Evolutionary conservation across 257 asterid genomes (phyloP).

Genomic region (Gentiana macrophylla): DNA sequence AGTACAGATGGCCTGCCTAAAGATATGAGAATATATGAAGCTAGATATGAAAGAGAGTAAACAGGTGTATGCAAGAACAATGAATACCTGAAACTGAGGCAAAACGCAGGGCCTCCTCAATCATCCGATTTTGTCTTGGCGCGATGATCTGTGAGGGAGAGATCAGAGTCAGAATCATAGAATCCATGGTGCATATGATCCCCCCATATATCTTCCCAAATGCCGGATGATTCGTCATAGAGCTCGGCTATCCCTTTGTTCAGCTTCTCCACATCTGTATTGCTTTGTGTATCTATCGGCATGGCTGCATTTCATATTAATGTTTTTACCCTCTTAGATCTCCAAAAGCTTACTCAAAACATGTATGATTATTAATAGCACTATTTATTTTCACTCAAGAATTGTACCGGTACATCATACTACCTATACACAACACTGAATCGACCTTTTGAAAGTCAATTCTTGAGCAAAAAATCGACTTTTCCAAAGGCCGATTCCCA

Average conservation of each 20-base stretch:
- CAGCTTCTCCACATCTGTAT: constrained; percentile 19
- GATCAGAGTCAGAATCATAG: constrained; percentile 47
- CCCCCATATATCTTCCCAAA: constrained; percentile 97
- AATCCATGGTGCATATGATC: constrained; percentile 99
- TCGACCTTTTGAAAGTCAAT: too few species aligned
- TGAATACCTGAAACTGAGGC: constrained; percentile 54
- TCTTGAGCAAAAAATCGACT: too few species aligned
- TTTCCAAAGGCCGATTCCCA: too few species aligned
- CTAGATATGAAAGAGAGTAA: background rate
- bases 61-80: background rate
- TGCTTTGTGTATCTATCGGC: constrained; percentile 2
- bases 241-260: constrained; percentile 88
- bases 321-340: too few species aligned
- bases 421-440: too few species aligned
- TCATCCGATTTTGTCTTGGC: constrained; percentile 92
- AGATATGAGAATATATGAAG: too few species aligned
- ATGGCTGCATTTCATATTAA: background rate
- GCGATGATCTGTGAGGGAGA: constrained; percentile 62
- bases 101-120: constrained; percentile 72
- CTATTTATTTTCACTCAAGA: too few species aligned
- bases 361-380: too few species aligned
- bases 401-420: too few species aligned
- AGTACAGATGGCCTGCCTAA: too few species aligned
- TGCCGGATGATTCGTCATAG: constrained; percentile 78
- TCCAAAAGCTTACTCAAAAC: too few species aligned